Evolutionary conservation across 2,329 filamentous ascomycete genomes (phyloP), one percentile per base, ranked within the genome.

Genomic region (Raffaelea ambrosiae): DNA sequence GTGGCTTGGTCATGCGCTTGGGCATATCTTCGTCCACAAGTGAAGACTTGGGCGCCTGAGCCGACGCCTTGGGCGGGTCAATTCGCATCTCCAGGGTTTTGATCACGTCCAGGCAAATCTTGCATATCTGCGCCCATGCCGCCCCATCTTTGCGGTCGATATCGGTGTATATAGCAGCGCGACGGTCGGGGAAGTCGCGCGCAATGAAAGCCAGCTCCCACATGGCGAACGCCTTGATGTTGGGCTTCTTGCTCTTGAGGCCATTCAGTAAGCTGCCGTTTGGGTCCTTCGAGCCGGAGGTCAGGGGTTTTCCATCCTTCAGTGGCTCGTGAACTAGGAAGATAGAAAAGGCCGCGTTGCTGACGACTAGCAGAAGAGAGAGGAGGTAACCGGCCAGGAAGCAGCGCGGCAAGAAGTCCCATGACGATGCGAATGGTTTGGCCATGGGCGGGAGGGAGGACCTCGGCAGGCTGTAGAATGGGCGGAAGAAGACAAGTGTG

Each of bases 151-250:
- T 79, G 51, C 89, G 84, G 56, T 95, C 88, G 52, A 95, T 86
- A 56, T 97, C 91, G 49, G 83, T 80, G 64, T 87, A 96, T 48
- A 97, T 88, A 19, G 81, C 79, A 63, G 84, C 86, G 46, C 91
- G 79, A 31, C 89, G 81, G n/a, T 80, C 74, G 16, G 83, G 74
- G 53, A 86, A 90, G 47, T 80, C 76, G 48, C 84, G 77, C 35
- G 86, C 83, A 56, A 96, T 95, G 48, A 87, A 74, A 26, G 81
- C 80, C 23, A 96, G 71, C 61, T 97, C 91, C 90, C 90, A 95
- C 64, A 95, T 85, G 16, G 91, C 90, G 63, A 94, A 95, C 1
- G 81, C 84, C 66, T 79, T 83, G 51, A 87, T 81, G 10, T 86
- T 73, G 9, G 87, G 73, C 63, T 91, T 93, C 67, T 89, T 93